Evolutionary conservation across 192 early-diverging fungal genomes (phyloP), one percentile per base, ranked within the genome.

Genomic region (Coemansia pectinata): DNA sequence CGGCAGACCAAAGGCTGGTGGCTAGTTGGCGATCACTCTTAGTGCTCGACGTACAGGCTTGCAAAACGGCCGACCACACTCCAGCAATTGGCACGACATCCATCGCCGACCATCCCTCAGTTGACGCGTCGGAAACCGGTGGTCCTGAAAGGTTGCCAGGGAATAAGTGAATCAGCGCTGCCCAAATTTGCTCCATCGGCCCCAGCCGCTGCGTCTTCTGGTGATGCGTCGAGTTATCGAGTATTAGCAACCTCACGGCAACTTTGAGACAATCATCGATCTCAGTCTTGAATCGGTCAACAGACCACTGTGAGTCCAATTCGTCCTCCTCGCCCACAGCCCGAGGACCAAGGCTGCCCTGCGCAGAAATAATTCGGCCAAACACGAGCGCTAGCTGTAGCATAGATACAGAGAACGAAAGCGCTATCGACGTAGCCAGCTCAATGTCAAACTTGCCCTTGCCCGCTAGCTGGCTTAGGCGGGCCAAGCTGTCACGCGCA

Each of bases 311-410:
- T 3, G 63, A 39, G 11, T 68, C 50, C 25, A 65, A 47, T 21
- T 76, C 76, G 9, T 75, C 70, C 7, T 77, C 72, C n/a, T 74
- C 68, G 44, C 70, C 76, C 34, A 76, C 72, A 15, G 81, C 81
- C n/a, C 53, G 68, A 5, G 77, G 73, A 5, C 76, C 66, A 11
- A 50, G 31, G 15, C 36, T 45, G 42, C 53, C 66, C 8, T 12
- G 19, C 8, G 58, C 63, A 6, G 42, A 60, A 8, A 45, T 44
- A 5, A 41, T 40, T 12, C 70, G 34, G 21, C 48, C 61, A 17
- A 83, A 19, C 23, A 48, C 61, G 1, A 70, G 45, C 27, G 81
- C 69, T 23, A 78, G 27, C 50, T 83, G 81, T 47, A 71, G 62
- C 33, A 83, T n/a, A 2, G 45, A 17, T 11, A 78, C 68, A 0